Conservation (phyloP, 306 rosid genomes). For the Corylus americana region DNA sequence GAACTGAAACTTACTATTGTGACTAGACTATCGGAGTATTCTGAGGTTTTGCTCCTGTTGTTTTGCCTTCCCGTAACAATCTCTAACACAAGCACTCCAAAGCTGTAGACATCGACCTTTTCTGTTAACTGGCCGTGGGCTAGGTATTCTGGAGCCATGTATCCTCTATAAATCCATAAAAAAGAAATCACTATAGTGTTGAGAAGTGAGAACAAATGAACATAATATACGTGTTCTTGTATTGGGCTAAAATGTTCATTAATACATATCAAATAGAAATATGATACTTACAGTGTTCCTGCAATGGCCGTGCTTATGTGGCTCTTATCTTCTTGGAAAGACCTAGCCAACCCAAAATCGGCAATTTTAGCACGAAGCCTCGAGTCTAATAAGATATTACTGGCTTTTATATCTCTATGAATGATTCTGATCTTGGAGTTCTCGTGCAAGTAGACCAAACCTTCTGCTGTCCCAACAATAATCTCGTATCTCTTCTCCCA, state of each 20-base stretch:
- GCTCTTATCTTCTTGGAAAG: slow-evolving; percentile 84
- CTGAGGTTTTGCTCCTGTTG: slow-evolving; percentile 70
- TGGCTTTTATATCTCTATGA: slow-evolving; percentile 93
- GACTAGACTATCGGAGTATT: slow-evolving; percentile 70
- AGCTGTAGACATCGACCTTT: slow-evolving; percentile 84
- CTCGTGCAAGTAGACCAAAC: slow-evolving; percentile 81
- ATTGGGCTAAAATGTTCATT: no score
- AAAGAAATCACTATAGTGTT: not conserved
- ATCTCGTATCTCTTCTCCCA: slow-evolving; percentile 86
- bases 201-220: not conserved
- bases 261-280: not conserved
- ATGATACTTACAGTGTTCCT: slow-evolving; percentile 72
- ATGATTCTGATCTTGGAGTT: slow-evolving; percentile 60
- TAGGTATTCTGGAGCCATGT: slow-evolving; percentile 96
- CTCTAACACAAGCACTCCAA: slow-evolving; percentile 80
- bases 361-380: slow-evolving; percentile 86
- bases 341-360: slow-evolving; percentile 93
- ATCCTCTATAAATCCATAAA: slow-evolving; percentile 56
- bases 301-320: slow-evolving; percentile 96
- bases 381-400: slow-evolving; percentile 79
- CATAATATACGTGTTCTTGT: not conserved
- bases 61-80: slow-evolving; percentile 69
- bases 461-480: slow-evolving; percentile 75
- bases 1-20: slow-evolving; percentile 53
- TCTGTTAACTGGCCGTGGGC: slow-evolving; percentile 95